Evolutionary conservation across 306 rosid species (phyloP).

Genomic region (Glycine soja): DNA sequence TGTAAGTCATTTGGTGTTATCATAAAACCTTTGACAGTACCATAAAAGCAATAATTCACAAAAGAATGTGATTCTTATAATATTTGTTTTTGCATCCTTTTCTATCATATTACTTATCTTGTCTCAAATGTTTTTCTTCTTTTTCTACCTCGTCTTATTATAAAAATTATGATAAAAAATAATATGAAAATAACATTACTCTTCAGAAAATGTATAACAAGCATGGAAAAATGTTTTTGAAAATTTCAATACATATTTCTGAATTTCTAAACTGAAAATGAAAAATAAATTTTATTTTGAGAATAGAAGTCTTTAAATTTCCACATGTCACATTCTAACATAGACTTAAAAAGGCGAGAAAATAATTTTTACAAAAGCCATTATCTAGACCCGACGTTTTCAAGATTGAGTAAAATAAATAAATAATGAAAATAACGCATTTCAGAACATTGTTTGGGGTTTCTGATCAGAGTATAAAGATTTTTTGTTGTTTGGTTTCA

Average conservation of each 20-base stretch:
- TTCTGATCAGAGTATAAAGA: neutral
- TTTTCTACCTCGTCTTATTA: neutral
- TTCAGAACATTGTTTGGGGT: neutral
- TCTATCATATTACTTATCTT: no score
- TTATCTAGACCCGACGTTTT: neutral
- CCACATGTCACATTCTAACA: no score
- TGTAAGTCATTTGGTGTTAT: conserved; percentile 6
- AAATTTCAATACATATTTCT: no score
- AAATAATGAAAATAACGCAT: neutral
- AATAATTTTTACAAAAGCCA: neutral
- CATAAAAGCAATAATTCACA: conserved; percentile 22
- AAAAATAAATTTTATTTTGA: no score
- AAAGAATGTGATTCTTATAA: neutral
- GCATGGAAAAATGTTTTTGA: neutral
- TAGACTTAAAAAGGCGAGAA: no score
- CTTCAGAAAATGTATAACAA: neutral
- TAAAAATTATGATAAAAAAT: neutral
- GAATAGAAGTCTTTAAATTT: neutral
- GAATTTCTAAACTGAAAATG: no score
- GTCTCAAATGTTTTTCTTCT: no score
- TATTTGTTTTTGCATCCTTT: neutral
- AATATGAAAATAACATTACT: neutral
- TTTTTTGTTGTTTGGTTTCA: neutral
- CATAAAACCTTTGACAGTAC: conserved; percentile 16
- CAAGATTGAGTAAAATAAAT: conserved; percentile 4